phyloP scores from a whole-genome alignment of 495 filamentous ascomycete species.

The Podospora pseudoanserina region DNA sequence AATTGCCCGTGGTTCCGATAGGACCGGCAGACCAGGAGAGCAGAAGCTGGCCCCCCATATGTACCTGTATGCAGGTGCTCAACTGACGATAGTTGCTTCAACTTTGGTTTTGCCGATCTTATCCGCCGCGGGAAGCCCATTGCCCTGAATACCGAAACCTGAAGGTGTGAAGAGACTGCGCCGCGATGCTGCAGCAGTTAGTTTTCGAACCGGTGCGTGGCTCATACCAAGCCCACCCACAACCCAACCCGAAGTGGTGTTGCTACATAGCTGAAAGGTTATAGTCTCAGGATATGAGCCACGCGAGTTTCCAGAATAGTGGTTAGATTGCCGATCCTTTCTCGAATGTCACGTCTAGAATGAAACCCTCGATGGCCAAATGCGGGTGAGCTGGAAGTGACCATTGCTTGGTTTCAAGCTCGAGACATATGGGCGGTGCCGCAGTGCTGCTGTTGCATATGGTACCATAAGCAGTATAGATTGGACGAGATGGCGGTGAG shows the following conservation, averaged over 20 bases:
- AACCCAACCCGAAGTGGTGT: not conserved
- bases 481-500: not conserved
- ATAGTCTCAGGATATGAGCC: not conserved
- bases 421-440: not conserved
- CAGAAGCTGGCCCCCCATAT: not conserved
- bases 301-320: not conserved
- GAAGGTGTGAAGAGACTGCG: not conserved
- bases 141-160: not conserved
- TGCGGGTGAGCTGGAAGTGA: not conserved
- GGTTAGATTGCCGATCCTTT: constrained; percentile 1
- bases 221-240: not conserved
- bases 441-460: not conserved
- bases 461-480: not conserved
- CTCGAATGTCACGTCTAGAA: not conserved
- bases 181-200: not conserved
- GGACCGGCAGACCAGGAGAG: not conserved
- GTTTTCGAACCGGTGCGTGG: not conserved
- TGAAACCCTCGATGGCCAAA: not conserved
- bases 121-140: not conserved
- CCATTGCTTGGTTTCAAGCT: too few species aligned
- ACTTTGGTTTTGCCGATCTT: not conserved
- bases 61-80: not conserved
- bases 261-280: not conserved
- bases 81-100: not conserved
- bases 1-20: not conserved